Evolutionary conservation across 495 filamentous ascomycete species (phyloP).

Genomic region (Emericellopsis terricola): DNA sequence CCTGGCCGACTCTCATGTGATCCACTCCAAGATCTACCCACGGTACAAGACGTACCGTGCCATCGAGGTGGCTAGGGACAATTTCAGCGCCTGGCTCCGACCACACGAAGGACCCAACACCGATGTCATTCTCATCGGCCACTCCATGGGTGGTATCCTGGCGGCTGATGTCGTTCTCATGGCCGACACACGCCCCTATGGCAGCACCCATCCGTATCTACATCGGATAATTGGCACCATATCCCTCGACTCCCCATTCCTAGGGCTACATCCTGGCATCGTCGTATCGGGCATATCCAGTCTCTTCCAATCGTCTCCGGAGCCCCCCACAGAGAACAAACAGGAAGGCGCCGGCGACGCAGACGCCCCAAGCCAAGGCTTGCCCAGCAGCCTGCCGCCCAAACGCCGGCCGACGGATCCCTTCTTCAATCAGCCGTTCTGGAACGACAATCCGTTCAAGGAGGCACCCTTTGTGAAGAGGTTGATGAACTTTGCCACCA

Average conservation of each 20-base stretch:
- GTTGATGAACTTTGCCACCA: slow-evolving; percentile 59
- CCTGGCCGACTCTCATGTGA: slow-evolving; percentile 51
- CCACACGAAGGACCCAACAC: slow-evolving; percentile 58
- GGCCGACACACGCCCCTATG: slow-evolving; percentile 8
- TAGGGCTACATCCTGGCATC: slow-evolving; percentile 81
- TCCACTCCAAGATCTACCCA: slow-evolving; percentile 86
- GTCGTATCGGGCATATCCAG: slow-evolving; percentile 62
- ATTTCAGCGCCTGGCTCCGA: slow-evolving; percentile 68
- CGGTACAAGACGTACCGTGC: slow-evolving; percentile 69
- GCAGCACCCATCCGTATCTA: slow-evolving; percentile 27
- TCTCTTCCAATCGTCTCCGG: slow-evolving; percentile 41
- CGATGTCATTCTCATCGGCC: slow-evolving; percentile 72
- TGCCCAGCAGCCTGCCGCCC: slow-evolving; percentile 4
- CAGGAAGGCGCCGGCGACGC: neutral
- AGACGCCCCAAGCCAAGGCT: neutral
- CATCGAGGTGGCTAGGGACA: slow-evolving; percentile 54
- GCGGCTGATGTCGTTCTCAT: slow-evolving; percentile 62
- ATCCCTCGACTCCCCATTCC: slow-evolving; percentile 72
- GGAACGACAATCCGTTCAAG: slow-evolving; percentile 48
- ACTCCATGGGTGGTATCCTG: slow-evolving; percentile 80
- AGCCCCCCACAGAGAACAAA: neutral
- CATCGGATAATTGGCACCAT: slow-evolving; percentile 70
- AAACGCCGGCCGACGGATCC: slow-evolving; percentile 27
- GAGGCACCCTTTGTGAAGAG: slow-evolving; percentile 48
- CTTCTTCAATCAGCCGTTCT: slow-evolving; percentile 54